Base-by-base conservation (phyloP, 257 asterid species). In the Scutellaria barbata region DNA sequence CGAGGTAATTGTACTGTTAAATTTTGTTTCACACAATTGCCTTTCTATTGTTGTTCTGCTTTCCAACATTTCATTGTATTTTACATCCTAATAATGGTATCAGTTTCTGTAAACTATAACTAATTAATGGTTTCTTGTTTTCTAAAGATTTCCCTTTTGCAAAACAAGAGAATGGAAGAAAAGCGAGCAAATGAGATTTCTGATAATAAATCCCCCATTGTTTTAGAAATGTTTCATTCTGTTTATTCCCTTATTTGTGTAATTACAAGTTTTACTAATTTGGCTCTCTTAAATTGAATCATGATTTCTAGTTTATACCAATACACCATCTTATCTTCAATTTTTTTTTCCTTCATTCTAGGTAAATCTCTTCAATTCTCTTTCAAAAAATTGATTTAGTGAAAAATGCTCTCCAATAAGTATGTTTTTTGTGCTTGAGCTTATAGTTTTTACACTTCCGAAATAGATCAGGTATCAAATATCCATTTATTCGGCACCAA, bases 1-100 rank as follows among this genome's bases (percentile, higher is more conserved):
- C 46, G 46, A 64, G 81, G 82, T 74, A 76, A 37, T 45, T 71
- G 37, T 66, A 70, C 56, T 68, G 60, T 64, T 50, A 33, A 80
- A 22, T 69, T 74, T 65, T 71, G 77, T 64, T 81, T 63, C 58
- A 60, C 47, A 56, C 64, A 46, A 50, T 43, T 74, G 69, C 57
- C 18, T 40, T 80, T 74, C 66, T 37, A 35, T 76, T 56, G 66
- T 61, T 75, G 52, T 71, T 63, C 30, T 77, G 52, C 70, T 69
- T 74, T 76, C 55, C 60, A 14, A 51, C 43, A 16, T 69, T 70
- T 74, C 45, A 55, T 22, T 66, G 61, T 67, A 45, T 55, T 63
- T 59, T 51, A 37, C 13, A 10, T 37, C 18, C 14, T 43, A 68
- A 72, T 65, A 75, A 72, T 77, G 67, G 40, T 78, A 62, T 69